Conservation (phyloP, 768 basidiomycete species). For the Melanogaster broomeanus region DNA sequence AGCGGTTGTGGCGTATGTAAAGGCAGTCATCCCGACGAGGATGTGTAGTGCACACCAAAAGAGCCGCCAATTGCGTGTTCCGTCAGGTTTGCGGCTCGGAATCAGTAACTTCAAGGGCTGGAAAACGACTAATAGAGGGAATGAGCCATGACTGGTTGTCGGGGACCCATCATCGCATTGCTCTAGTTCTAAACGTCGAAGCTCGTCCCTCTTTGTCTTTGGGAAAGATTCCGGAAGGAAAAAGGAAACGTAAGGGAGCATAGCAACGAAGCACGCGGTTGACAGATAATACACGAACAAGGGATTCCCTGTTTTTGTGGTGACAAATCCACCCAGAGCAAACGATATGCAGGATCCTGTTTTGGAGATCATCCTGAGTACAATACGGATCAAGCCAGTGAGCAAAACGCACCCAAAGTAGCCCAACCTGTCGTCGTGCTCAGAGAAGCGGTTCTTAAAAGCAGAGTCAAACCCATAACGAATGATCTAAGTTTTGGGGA, state of each 20-base stretch:
- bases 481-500: background rate
- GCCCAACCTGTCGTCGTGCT: conserved; percentile 32
- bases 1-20: conserved; percentile 9
- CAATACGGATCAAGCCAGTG: background rate
- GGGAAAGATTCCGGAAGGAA: conserved; percentile 35
- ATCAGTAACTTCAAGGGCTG: conserved; percentile 24
- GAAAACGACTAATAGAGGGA: conserved; percentile 10
- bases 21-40: conserved; percentile 20
- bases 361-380: background rate
- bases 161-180: background rate
- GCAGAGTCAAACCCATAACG: conserved; percentile 4
- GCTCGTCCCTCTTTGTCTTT: conserved; percentile 19
- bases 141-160: background rate
- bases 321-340: conserved; percentile 30
- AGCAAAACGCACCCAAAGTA: conserved; percentile 19
- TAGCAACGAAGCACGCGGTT: conserved; percentile 8
- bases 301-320: conserved; percentile 23
- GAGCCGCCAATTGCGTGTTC: conserved; percentile 31
- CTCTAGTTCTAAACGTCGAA: conserved; percentile 8
- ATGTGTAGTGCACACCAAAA: conserved; percentile 28
- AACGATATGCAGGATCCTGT: conserved; percentile 29
- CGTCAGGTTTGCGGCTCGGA: conserved; percentile 17
- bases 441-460: conserved; percentile 24
- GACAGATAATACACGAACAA: conserved; percentile 24
- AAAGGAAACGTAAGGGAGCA: conserved; percentile 22